Evolutionary conservation across 2,329 filamentous ascomycete genomes (phyloP), one percentile per base, ranked within the genome.

Genomic region (Pyrenophora graminea): DNA sequence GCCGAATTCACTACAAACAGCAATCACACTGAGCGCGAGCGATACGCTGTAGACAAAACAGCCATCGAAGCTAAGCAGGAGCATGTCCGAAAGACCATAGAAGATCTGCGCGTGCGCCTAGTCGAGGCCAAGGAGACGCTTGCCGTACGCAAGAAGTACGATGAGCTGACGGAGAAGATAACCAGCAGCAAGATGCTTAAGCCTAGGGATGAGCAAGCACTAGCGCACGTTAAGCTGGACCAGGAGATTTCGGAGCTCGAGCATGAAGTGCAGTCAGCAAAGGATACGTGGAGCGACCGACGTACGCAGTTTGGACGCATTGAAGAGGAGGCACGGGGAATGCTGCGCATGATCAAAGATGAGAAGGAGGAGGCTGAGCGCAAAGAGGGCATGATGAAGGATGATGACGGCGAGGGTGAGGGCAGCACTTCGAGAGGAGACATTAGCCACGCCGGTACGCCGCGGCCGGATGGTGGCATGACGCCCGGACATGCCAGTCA

Each of bases 301-400:
- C 80, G 88, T 56, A 89, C 91, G 62, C 91, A 96, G 74, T 96
- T 97, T 73, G 89, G 87, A 51, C 83, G 85, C 48, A 92, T 97
- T 65, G 89, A 96, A 69, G 89, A 92, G 53, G 93, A 97, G 77
- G 91, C 91, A n/a, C 89, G 89, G 83, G 82, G 90, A 58, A 81
- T 97, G 71, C 80, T 92, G 51, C 82, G 90, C 41, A 81, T 95
- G 71, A 96, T 97, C 67, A 86, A 91, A 54, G 92, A 96, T 67
- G 93, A 97, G 79, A 96, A 96, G 76, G 92, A 96, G 71, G 91
- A 96, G 74, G 90, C 94, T 0, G 91, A 96, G 74, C 81, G 90
- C 36, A 83, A 91, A 47, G 91, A 95, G 72, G 91, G 90, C 21
- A 76, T 76, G 73, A 76, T 76, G 55, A 75, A 74, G 40, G 73